Evolutionary conservation across 2,329 filamentous ascomycete species (phyloP).

Genomic region (Penicillium sp.): DNA sequence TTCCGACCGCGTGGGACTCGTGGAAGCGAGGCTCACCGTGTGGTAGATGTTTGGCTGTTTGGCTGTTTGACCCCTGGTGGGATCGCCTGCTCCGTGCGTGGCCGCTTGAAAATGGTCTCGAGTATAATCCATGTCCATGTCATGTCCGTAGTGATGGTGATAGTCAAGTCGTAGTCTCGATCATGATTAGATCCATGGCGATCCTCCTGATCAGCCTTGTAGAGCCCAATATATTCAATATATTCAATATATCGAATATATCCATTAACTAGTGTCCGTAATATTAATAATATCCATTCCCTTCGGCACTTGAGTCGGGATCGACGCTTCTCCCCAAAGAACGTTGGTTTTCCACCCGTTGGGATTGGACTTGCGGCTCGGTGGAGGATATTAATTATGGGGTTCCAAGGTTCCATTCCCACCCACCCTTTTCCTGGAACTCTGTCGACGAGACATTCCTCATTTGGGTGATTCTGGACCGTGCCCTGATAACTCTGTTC

Average conservation of each 20-base stretch:
- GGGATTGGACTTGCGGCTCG: slow-evolving; percentile 9
- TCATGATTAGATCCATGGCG: slow-evolving; percentile 17
- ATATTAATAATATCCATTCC: background rate
- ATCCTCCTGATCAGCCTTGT: slow-evolving; percentile 14
- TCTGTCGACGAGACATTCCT: slow-evolving; percentile 13
- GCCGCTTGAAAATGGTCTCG: background rate
- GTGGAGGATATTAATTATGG: background rate
- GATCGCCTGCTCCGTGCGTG: slow-evolving; percentile 23
- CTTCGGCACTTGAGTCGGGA: slow-evolving; percentile 16
- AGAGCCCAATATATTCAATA: background rate
- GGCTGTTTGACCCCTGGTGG: slow-evolving; percentile 12
- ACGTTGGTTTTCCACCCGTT: slow-evolving; percentile 1
- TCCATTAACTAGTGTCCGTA: background rate
- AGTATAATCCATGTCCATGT: too few species aligned
- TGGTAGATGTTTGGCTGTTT: too few species aligned
- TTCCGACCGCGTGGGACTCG: slow-evolving; percentile 16
- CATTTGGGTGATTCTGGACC: background rate
- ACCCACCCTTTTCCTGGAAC: slow-evolving; percentile 3
- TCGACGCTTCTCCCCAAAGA: slow-evolving; percentile 6
- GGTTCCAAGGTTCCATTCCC: slow-evolving; percentile 9
- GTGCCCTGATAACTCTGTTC: background rate
- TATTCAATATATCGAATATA: background rate
- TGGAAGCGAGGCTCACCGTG: slow-evolving; percentile 22
- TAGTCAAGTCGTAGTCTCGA: background rate
- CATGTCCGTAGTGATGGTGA: too few species aligned